A percentile compares a stretch with the other conserved stretches of the same genome.
These are phyloP conservation scores for Aspergillus nanangensis DNA, from an alignment of 495 filamentous ascomycete genomes.

Conservation along the genomic window DNA sequence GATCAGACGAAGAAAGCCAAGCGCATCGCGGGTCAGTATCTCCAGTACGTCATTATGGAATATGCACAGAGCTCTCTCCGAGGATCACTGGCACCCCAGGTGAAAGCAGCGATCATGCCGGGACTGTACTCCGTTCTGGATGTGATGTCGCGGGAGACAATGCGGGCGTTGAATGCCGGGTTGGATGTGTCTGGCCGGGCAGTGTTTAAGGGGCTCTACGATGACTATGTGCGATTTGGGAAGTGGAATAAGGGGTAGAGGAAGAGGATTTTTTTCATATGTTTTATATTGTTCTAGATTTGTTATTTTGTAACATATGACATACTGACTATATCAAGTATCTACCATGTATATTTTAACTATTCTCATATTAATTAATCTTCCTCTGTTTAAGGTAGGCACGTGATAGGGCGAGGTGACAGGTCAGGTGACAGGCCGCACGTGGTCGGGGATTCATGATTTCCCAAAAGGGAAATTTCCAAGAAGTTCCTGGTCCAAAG, in stretches of 20 bases:
- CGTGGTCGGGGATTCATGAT: no score
- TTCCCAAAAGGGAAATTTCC: no score
- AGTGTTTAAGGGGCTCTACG: constrained; percentile 68
- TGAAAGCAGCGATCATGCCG: constrained; percentile 64
- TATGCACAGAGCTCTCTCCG: constrained; percentile 66
- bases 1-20: constrained; percentile 75
- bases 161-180: constrained; percentile 63
- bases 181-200: constrained; percentile 65
- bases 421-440: no score
- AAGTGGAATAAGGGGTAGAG: constrained; percentile 59
- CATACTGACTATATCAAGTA: no score
- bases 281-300: background rate
- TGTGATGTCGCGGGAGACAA: constrained; percentile 57
- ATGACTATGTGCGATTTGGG: constrained; percentile 63
- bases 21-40: constrained; percentile 67
- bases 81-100: constrained; percentile 47
- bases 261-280: background rate
- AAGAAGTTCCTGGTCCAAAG: no score
- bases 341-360: no score
- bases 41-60: constrained; percentile 66
- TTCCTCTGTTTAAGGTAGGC: no score
- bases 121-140: constrained; percentile 70
- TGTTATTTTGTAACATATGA: background rate
- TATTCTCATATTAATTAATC: no score
- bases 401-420: no score